Evolutionary conservation across 306 rosid species (phyloP).

Genomic region (Arachis hypogaea): DNA sequence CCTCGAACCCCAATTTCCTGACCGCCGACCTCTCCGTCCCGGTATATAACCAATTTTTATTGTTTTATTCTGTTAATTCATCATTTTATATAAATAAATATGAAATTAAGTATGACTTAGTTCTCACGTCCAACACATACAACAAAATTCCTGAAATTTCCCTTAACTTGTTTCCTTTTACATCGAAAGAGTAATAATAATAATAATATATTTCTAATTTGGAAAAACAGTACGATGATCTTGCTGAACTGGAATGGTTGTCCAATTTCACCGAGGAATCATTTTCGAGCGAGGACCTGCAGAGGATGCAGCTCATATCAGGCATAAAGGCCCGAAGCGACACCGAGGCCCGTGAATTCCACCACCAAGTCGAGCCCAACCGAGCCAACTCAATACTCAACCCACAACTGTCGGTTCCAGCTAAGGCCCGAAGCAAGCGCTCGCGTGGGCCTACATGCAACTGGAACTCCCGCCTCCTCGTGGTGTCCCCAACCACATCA

Average conservation of each 20-base stretch:
- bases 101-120: not conserved
- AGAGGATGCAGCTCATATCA: constrained; percentile 75
- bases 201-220: not conserved
- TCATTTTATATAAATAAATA: too few species aligned
- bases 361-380: not conserved
- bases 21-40: constrained; percentile 78
- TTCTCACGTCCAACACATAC: too few species aligned
- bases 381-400: constrained; percentile 38
- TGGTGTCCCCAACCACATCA: constrained; percentile 37
- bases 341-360: constrained; percentile 33
- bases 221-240: constrained; percentile 66
- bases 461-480: constrained; percentile 80
- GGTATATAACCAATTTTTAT: constrained; percentile 45
- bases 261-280: constrained; percentile 87
- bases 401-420: constrained; percentile 66
- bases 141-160: too few species aligned
- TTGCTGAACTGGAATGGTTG: constrained; percentile 93
- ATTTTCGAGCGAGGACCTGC: constrained; percentile 68
- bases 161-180: too few species aligned
- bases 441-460: constrained; percentile 79
- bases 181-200: too few species aligned
- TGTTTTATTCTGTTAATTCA: too few species aligned
- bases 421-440: constrained; percentile 90
- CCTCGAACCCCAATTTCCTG: constrained; percentile 41
- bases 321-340: constrained; percentile 58